Evolutionary conservation across 768 basidiomycete species (phyloP).

Genomic region (Neoboletus brunneissimus): DNA sequence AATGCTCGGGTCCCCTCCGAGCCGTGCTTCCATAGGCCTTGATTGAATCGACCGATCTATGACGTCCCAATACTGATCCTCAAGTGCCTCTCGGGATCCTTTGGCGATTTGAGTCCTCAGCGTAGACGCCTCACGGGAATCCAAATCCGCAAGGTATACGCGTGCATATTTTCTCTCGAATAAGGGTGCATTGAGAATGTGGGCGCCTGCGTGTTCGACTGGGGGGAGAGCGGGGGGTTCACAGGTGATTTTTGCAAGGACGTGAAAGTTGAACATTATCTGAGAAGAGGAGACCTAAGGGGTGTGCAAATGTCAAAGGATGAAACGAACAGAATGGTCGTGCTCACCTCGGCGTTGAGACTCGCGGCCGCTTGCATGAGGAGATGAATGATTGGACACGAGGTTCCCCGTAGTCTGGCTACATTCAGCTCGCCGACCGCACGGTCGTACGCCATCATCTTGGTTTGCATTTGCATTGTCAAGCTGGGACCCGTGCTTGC

Average conservation of each 20-base stretch:
- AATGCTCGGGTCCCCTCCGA: conserved; percentile 90
- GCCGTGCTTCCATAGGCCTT: conserved; percentile 75
- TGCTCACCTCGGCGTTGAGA: conserved; percentile 52
- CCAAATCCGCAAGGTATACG: conserved; percentile 64
- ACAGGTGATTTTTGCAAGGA: conserved; percentile 70
- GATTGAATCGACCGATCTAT: conserved; percentile 81
- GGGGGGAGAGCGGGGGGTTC: conserved; percentile 77
- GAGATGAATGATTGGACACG: conserved; percentile 72
- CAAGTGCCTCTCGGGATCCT: conserved; percentile 78
- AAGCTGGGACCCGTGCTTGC: conserved; percentile 52
- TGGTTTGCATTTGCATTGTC: conserved; percentile 80
- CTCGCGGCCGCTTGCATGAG: conserved; percentile 65
- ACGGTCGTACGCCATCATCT: conserved; percentile 95
- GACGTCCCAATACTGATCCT: conserved; percentile 85
- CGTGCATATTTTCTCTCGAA: conserved; percentile 82
- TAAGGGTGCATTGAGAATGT: conserved; percentile 75
- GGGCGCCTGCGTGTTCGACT: conserved; percentile 74
- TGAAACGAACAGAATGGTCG: not conserved
- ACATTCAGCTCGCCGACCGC: conserved; percentile 76
- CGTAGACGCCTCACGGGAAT: conserved; percentile 61
- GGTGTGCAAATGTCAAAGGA: conserved; percentile 4
- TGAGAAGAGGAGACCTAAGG: conserved; percentile 50
- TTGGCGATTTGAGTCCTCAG: conserved; percentile 72
- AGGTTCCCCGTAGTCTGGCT: conserved; percentile 66
- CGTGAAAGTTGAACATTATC: conserved; percentile 67